Percentiles rank a stretch among this genome's conserved stretches.
Evolutionary conservation across 441 rosid species (phyloP).

Genomic region (Eruca vesicaria): DNA sequence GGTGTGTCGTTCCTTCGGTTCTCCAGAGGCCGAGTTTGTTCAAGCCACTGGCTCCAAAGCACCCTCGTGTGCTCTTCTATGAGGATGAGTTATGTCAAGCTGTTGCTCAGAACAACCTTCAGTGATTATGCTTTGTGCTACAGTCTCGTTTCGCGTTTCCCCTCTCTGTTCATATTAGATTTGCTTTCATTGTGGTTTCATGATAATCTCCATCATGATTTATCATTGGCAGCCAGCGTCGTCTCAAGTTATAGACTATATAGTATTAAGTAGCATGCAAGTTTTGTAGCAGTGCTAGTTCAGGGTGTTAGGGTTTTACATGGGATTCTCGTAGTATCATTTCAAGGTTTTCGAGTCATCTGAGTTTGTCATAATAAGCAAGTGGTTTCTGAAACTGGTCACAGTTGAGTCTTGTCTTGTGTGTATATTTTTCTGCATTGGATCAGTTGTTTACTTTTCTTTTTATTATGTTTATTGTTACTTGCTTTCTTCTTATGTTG

Average conservation of each 20-base stretch:
- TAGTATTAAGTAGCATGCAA: constrained; percentile 48
- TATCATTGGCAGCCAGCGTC: background rate
- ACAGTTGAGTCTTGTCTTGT: constrained; percentile 28
- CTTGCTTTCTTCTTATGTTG: constrained; percentile 3
- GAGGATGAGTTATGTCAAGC: constrained; percentile 98
- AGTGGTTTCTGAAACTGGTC: constrained; percentile 18
- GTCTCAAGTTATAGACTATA: constrained; percentile 39
- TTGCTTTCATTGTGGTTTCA: background rate
- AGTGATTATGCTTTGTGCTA: constrained; percentile 42
- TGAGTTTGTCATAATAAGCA: constrained; percentile 27
- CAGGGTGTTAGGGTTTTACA: constrained; percentile 30
- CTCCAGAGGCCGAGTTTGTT: constrained; percentile 63
- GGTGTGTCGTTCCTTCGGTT: constrained; percentile 79
- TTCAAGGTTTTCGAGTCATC: constrained; percentile 13
- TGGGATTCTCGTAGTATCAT: constrained; percentile 10
- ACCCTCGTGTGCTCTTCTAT: constrained; percentile 61
- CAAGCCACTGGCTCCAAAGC: constrained; percentile 84
- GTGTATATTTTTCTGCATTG: constrained; percentile 26
- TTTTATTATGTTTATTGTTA: background rate
- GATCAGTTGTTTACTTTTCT: background rate
- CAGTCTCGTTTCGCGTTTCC: background rate
- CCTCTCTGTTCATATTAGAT: constrained; percentile 29
- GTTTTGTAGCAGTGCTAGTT: constrained; percentile 64
- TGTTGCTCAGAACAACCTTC: constrained; percentile 93
- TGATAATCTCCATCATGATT: constrained; percentile 7